These are phyloP conservation scores for Dryadomyces quercivorus DNA, from an alignment of 2,329 filamentous ascomycete species.

Conservation along the genomic window DNA sequence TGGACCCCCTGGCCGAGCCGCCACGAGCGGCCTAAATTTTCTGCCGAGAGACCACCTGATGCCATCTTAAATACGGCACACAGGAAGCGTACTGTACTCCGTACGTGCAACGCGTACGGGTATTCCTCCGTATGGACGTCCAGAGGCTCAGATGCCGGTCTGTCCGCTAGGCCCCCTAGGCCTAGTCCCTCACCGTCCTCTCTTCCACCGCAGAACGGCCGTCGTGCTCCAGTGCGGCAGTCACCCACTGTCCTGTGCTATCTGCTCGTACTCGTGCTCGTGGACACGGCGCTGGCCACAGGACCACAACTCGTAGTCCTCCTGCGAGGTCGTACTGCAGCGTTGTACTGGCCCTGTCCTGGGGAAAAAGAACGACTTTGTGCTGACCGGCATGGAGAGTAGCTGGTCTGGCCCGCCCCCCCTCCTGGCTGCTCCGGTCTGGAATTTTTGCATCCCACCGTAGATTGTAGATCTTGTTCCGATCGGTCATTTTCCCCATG, in stretches of 20 bases:
- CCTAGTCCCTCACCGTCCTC: too few species aligned
- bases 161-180: too few species aligned
- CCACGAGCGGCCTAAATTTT: background rate
- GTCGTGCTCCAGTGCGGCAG: background rate
- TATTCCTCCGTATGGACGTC: background rate
- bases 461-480: too few species aligned
- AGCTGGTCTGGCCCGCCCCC: background rate
- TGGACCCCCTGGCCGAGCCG: background rate
- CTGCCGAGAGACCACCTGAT: background rate
- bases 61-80: background rate
- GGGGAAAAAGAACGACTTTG: background rate
- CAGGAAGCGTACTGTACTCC: background rate
- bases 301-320: background rate
- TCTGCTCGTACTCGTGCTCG: background rate
- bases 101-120: background rate
- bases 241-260: background rate
- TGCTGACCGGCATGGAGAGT: background rate
- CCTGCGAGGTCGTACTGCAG: background rate
- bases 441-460: too few species aligned
- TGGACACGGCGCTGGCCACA: background rate
- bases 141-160: background rate
- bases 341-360: background rate
- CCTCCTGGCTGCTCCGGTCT: background rate
- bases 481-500: too few species aligned
- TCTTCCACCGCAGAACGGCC: background rate